A percentile compares a stretch with the other conserved stretches of the same genome.
These are phyloP conservation scores for Pyrenophora graminea DNA, from an alignment of 2,329 filamentous ascomycete genomes.

Conservation along the genomic window DNA sequence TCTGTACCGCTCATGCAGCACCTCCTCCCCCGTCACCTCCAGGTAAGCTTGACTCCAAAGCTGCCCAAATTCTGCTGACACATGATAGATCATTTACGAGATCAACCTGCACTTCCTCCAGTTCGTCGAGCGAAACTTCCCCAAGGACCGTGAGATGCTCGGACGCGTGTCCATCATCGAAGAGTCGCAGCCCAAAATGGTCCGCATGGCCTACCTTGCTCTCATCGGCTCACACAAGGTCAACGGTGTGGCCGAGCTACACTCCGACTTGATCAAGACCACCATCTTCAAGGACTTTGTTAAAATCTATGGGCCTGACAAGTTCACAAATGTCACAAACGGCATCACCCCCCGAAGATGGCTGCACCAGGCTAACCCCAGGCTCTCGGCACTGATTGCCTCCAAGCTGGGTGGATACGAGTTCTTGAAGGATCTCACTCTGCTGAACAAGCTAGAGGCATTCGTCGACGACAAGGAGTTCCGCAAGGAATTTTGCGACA, in stretches of 20 bases:
- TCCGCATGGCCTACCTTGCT: constrained; percentile 94
- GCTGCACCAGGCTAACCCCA: constrained; percentile 96
- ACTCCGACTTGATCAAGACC: constrained; percentile 96
- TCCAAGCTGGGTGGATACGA: constrained; percentile 81
- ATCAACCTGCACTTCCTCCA: constrained; percentile 96
- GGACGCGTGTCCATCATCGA: constrained; percentile 93
- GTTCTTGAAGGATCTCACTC: constrained; percentile 88
- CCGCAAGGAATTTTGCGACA: constrained; percentile 91
- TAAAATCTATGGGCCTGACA: constrained; percentile 89
- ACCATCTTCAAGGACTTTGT: constrained; percentile 99
- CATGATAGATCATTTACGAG: constrained; percentile 83
- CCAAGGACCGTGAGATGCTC: constrained; percentile 85
- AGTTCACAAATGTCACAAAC: constrained; percentile 98
- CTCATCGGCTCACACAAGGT: constrained; percentile 99
- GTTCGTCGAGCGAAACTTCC: constrained; percentile 85
- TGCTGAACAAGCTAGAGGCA: constrained; percentile 83
- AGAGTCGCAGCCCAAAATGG: constrained; percentile 95
- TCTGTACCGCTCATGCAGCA: constrained; percentile 91
- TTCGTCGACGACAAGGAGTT: constrained; percentile 85
- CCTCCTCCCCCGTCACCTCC: constrained; percentile 87
- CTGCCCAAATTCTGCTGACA: constrained; percentile 7
- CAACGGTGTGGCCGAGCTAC: constrained; percentile 95
- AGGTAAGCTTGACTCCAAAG: constrained; percentile 46
- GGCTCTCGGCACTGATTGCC: constrained; percentile 87
- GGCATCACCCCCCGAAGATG: constrained; percentile 94